Evolutionary conservation across 441 rosid genomes (phyloP).

Genomic region (Bruguiera hainesii): DNA sequence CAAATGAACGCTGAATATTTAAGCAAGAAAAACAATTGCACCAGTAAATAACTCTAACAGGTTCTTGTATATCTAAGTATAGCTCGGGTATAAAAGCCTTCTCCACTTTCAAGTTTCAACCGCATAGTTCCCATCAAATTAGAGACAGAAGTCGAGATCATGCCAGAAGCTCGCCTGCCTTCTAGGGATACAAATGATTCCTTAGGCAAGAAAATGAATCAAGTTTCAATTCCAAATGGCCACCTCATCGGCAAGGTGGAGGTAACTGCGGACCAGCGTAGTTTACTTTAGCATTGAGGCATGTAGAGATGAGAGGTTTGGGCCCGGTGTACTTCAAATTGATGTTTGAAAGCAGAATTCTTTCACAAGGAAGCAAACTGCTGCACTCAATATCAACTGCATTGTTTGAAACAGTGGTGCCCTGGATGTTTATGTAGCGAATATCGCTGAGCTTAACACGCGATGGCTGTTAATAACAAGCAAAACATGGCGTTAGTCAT

Average conservation of each 20-base stretch:
- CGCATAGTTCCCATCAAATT: no score
- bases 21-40: no score
- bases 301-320: conserved; percentile 32
- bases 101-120: no score
- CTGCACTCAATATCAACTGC: conserved; percentile 52
- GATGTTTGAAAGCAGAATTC: conserved; percentile 32
- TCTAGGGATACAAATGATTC: not conserved
- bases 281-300: conserved; percentile 28
- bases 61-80: no score
- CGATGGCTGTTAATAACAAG: conserved; percentile 34
- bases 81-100: no score
- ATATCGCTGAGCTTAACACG: conserved; percentile 44
- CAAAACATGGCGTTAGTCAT: no score
- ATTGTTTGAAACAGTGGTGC: conserved; percentile 40
- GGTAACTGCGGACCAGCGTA: conserved; percentile 44
- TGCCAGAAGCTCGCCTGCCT: not conserved
- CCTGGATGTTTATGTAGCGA: conserved; percentile 43
- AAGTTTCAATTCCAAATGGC: not conserved
- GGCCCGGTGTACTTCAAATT: conserved; percentile 36
- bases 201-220: not conserved
- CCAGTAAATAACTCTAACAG: no score
- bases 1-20: no score
- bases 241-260: conserved; percentile 34
- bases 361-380: conserved; percentile 39
- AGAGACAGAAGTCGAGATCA: no score